Evolutionary conservation across 2,329 filamentous ascomycete genomes (phyloP).

Genomic region (Nannizziopsis arthrosporioides): DNA sequence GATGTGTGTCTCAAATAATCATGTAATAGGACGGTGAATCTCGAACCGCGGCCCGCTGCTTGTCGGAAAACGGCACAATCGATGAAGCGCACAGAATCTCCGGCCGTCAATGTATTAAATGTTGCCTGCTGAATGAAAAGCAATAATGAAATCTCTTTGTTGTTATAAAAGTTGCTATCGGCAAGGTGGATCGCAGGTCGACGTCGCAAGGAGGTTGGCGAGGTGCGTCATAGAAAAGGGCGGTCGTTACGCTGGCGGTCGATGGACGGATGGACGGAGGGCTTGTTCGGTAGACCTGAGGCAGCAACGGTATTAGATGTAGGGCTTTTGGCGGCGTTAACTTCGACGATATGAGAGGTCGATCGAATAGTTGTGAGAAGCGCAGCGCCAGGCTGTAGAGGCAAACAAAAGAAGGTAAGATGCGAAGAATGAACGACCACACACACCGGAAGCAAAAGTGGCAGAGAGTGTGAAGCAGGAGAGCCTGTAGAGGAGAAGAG

Average conservation of each 20-base stretch:
- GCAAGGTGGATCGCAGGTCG: background rate
- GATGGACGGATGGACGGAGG: background rate
- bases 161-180: background rate
- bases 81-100: no score
- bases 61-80: no score
- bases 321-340: background rate
- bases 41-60: no score
- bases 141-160: no score
- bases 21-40: background rate
- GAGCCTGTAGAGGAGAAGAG: conserved; percentile 13
- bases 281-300: no score
- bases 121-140: no score
- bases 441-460: no score
- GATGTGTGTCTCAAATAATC: background rate
- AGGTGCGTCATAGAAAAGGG: conserved; percentile 5
- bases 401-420: background rate
- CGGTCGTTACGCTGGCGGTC: background rate
- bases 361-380: background rate
- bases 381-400: conserved; percentile 7
- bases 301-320: no score
- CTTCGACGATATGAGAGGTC: background rate
- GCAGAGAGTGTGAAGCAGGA: conserved; percentile 13
- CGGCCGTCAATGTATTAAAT: no score
- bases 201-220: background rate
- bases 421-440: conserved; percentile 13